Conservation (phyloP, 1,139 yeast species). For the Saccharomyces hybrid region DNA sequence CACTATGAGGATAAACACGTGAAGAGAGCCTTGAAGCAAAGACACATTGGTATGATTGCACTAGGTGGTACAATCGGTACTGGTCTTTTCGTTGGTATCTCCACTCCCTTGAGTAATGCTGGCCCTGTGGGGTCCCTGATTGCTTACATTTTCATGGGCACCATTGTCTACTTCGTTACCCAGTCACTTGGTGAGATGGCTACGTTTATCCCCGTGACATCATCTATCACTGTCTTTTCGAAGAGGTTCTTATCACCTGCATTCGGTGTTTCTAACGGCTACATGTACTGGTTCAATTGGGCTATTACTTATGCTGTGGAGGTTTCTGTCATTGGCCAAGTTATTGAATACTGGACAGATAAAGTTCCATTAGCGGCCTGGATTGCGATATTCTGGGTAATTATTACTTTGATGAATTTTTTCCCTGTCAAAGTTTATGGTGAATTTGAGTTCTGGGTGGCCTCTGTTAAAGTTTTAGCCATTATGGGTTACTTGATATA, state of each 20-base stretch:
- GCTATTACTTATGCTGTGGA: constrained; percentile 79
- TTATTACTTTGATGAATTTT: constrained; percentile 45
- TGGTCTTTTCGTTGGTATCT: constrained; percentile 54
- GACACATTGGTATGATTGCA: constrained; percentile 61
- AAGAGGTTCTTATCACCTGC: constrained; percentile 63
- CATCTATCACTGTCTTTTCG: constrained; percentile 52
- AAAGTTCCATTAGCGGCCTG: constrained; percentile 59
- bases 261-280: constrained; percentile 74
- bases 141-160: constrained; percentile 58
- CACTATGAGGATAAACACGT: constrained; percentile 35
- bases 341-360: constrained; percentile 67
- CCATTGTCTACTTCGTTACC: constrained; percentile 57
- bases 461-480: constrained; percentile 59
- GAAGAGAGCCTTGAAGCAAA: constrained; percentile 46
- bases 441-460: constrained; percentile 63
- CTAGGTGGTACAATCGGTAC: constrained; percentile 69
- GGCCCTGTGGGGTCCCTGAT: constrained; percentile 66
- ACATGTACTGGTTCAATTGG: constrained; percentile 85
- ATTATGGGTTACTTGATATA: constrained; percentile 65
- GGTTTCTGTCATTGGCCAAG: constrained; percentile 70
- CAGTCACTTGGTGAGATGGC: constrained; percentile 78
- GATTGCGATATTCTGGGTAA: constrained; percentile 66
- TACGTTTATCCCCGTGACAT: constrained; percentile 63
- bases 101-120: constrained; percentile 42
- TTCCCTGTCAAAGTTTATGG: constrained; percentile 61